Evolutionary conservation across 1,139 yeast species (phyloP).

Genomic region (Yamadazyma atmosphaerica): DNA sequence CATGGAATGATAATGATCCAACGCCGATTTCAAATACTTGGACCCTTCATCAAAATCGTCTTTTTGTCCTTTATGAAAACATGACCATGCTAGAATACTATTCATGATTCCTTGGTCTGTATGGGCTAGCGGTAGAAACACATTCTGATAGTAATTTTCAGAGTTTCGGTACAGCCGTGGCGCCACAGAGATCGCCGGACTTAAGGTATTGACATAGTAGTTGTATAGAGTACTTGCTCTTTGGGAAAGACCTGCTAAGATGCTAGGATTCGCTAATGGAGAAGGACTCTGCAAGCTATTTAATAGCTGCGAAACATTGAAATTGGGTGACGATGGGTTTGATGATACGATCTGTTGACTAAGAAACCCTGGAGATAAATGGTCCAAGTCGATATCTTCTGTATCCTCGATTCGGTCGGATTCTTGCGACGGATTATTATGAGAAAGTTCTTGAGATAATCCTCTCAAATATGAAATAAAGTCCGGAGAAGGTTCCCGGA

Average conservation of each 20-base stretch:
- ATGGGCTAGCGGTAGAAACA: slow-evolving; percentile 79
- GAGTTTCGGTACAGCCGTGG: slow-evolving; percentile 48
- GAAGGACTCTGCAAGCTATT: not conserved
- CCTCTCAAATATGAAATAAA: not conserved
- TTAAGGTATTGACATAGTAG: slow-evolving; percentile 63
- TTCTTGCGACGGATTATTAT: too few relatives aligned
- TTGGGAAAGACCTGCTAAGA: slow-evolving; percentile 6
- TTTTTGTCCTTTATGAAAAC: slow-evolving; percentile 56
- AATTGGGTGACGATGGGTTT: not conserved
- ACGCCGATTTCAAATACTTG: slow-evolving; percentile 47
- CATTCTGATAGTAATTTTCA: slow-evolving; percentile 67
- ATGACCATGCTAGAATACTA: slow-evolving; percentile 77
- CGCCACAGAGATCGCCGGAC: slow-evolving; percentile 61
- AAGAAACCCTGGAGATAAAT: not conserved
- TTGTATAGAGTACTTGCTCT: slow-evolving; percentile 45
- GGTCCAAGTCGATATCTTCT: not conserved
- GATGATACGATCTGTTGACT: not conserved
- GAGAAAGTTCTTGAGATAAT: not conserved
- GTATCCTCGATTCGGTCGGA: too few relatives aligned
- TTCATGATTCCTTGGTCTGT: slow-evolving; percentile 66
- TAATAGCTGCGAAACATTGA: not conserved
- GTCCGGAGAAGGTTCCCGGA: slow-evolving; percentile 1
- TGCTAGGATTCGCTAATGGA: slow-evolving; percentile 4
- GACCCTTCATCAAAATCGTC: slow-evolving; percentile 43
- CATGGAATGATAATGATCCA: slow-evolving; percentile 38